phyloP scores from a whole-genome alignment of 1,139 yeast genomes.

The Hyphopichia buzzinii region DNA sequence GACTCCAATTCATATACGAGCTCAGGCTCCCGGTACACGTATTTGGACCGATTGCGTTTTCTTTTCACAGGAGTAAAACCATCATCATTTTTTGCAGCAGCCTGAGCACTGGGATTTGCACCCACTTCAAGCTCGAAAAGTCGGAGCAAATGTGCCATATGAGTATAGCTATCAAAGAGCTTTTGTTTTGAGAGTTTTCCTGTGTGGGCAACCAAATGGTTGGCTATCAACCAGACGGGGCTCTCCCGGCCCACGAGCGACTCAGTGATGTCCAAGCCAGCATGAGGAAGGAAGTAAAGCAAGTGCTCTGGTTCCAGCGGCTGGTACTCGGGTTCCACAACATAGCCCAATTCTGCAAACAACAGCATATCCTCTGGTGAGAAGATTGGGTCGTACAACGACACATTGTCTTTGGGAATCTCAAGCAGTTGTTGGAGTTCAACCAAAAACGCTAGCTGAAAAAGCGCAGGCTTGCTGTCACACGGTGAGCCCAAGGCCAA shows the following conservation, averaged over 20 bases:
- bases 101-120: not conserved
- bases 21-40: constrained; percentile 26
- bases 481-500: constrained; percentile 72
- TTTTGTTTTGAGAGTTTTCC: constrained; percentile 45
- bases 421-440: constrained; percentile 29
- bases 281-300: constrained; percentile 70
- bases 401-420: constrained; percentile 23
- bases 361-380: constrained; percentile 34
- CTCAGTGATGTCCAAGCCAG: constrained; percentile 61
- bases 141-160: constrained; percentile 40
- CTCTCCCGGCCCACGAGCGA: constrained; percentile 26
- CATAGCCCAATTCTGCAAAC: constrained; percentile 15
- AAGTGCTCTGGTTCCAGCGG: constrained; percentile 16
- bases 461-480: constrained; percentile 55
- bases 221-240: constrained; percentile 45
- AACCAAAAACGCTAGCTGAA: constrained; percentile 58
- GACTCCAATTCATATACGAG: constrained; percentile 35
- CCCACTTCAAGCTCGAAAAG: constrained; percentile 10
- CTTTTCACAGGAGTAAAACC: constrained; percentile 27
- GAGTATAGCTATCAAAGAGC: constrained; percentile 39
- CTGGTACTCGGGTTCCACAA: constrained; percentile 22
- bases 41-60: constrained; percentile 14
- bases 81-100: constrained; percentile 10
- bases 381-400: constrained; percentile 68
- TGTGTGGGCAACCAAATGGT: constrained; percentile 50